Percentiles rank a stretch among this genome's conserved stretches.
Evolutionary conservation across 2,329 filamentous ascomycete species (phyloP).

Genomic region (Neopestalotiopsis clavispora): DNA sequence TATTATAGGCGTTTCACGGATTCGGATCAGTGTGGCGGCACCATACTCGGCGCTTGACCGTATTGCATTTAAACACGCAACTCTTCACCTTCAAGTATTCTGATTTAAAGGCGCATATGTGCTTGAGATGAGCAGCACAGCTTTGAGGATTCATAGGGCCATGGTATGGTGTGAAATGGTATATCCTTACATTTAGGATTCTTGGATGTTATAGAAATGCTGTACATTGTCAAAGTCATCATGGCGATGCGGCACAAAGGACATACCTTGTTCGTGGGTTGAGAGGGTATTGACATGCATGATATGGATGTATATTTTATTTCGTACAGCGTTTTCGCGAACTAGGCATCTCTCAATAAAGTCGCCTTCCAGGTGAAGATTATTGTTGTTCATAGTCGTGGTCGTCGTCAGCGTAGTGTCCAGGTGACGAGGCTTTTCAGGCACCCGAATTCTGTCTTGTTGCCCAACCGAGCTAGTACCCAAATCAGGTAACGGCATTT

Average conservation of each 20-base stretch:
- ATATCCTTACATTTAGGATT: not conserved
- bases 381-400: not conserved
- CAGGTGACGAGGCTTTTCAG: slow-evolving; percentile 16
- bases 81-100: not conserved
- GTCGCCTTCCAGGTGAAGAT: not conserved
- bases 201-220: not conserved
- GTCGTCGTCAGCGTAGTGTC: slow-evolving; percentile 10
- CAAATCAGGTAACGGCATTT: too few relatives aligned
- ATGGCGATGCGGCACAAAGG: not conserved
- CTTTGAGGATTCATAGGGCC: not conserved
- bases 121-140: not conserved
- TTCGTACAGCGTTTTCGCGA: not conserved
- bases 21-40: not conserved
- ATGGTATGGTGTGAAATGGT: not conserved
- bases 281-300: not conserved
- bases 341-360: not conserved
- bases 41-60: not conserved
- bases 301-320: not conserved
- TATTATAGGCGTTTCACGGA: slow-evolving; percentile 22
- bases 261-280: not conserved
- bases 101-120: not conserved
- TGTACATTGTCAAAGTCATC: not conserved
- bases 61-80: not conserved
- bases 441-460: slow-evolving; percentile 12
- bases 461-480: slow-evolving; percentile 9